These are phyloP conservation scores for Bacidia gigantensis DNA, from an alignment of 495 filamentous ascomycete species.

Conservation along the genomic window DNA sequence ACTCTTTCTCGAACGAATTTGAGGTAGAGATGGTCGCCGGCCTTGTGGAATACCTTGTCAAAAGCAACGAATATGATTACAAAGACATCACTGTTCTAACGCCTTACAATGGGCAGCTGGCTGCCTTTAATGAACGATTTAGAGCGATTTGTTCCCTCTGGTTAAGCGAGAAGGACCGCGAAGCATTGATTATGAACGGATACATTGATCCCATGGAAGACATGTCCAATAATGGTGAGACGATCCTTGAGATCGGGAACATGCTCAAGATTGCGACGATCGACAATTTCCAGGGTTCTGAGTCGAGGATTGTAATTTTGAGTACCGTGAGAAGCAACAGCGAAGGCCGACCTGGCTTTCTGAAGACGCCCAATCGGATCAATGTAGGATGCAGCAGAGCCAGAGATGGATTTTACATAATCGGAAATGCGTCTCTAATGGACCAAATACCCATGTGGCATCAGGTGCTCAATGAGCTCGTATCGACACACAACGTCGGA, in stretches of 20 bases:
- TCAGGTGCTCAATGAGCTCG: conserved; percentile 40
- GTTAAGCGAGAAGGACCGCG: conserved; percentile 44
- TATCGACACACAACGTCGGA: conserved; percentile 36
- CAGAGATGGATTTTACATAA: conserved; percentile 66
- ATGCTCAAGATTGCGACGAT: conserved; percentile 51
- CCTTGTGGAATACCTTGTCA: conserved; percentile 16
- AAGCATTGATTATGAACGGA: conserved; percentile 36
- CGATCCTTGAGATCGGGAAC: conserved; percentile 31
- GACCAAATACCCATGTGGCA: conserved; percentile 50
- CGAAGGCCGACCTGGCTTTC: conserved; percentile 43
- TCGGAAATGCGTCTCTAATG: conserved; percentile 50
- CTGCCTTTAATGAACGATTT: conserved; percentile 18
- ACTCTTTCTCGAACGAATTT: conserved; percentile 31
- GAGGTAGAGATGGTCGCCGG: conserved; percentile 42
- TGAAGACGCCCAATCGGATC: conserved; percentile 59
- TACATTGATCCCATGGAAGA: conserved; percentile 12
- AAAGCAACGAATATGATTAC: conserved; percentile 16
- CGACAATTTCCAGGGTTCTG: conserved; percentile 65
- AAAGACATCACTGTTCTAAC: conserved; percentile 18
- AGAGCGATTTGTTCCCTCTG: conserved; percentile 20
- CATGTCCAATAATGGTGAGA: conserved; percentile 10
- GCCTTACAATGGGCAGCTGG: conserved; percentile 18
- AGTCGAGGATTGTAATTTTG: conserved; percentile 60
- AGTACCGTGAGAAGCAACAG: conserved; percentile 62
- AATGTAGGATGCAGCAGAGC: conserved; percentile 64